Evolutionary conservation across 225 moss, liverwort and hornwort genomes (phyloP).

Genomic region (Physcomitrellopsis africana): DNA sequence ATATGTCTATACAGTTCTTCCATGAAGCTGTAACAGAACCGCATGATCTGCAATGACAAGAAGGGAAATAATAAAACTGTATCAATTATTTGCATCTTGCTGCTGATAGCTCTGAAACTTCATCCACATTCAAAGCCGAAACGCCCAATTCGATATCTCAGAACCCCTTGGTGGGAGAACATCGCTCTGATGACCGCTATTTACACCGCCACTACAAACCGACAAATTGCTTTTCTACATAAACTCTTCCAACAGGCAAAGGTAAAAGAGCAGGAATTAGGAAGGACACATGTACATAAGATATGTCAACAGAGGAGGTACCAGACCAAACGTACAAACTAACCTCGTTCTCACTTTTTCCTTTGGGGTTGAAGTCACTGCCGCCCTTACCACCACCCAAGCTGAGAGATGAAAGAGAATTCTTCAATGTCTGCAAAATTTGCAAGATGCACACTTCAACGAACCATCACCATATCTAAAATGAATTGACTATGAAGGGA

Average conservation of each 20-base stretch:
- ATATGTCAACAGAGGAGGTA: background rate
- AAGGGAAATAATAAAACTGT: background rate
- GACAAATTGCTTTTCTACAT: too few relatives aligned
- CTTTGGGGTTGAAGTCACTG: constrained; percentile 98
- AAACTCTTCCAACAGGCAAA: background rate
- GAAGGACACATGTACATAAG: background rate
- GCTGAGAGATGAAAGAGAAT: constrained; percentile 84
- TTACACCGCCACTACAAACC: constrained; percentile 7
- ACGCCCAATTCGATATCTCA: constrained; percentile 20
- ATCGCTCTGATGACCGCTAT: constrained; percentile 2
- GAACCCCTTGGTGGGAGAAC: constrained; percentile 12
- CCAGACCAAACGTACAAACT: constrained; percentile 28
- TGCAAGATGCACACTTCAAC: constrained; percentile 2
- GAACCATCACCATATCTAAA: background rate
- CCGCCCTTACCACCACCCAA: constrained; percentile 98
- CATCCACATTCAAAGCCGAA: constrained; percentile 6
- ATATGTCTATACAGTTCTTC: constrained; percentile 98
- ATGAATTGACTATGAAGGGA: too few relatives aligned
- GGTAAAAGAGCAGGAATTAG: background rate
- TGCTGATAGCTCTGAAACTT: constrained; percentile 12
- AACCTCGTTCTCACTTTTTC: constrained; percentile 97
- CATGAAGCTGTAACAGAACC: constrained; percentile 99
- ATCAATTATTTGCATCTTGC: constrained; percentile 2
- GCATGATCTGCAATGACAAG: constrained; percentile 76
- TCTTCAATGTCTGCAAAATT: constrained; percentile 83